A percentile compares a stretch with the other conserved stretches of the same genome.
These are phyloP conservation scores for Podaxis rugospora DNA, from an alignment of 768 basidiomycete genomes.

Conservation along the genomic window DNA sequence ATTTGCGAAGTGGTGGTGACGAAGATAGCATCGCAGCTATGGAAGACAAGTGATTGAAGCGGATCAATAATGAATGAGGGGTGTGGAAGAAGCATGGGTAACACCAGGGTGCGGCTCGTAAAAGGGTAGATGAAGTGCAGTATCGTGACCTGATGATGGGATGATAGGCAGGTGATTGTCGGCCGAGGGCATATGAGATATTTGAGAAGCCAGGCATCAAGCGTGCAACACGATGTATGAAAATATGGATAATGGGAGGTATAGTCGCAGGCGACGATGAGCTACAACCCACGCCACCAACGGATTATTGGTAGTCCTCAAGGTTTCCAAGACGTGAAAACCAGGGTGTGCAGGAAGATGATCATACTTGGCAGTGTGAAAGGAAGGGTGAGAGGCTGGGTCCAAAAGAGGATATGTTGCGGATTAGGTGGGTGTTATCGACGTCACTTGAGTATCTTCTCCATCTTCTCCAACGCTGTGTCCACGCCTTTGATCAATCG, in stretches of 20 bases:
- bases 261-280: not conserved
- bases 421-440: not conserved
- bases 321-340: not conserved
- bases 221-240: not conserved
- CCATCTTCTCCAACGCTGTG: conserved; percentile 62
- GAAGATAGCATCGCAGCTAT: not conserved
- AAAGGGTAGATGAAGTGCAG: not conserved
- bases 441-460: conserved; percentile 41
- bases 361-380: not conserved
- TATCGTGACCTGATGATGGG: not conserved
- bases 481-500: conserved; percentile 60
- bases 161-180: not conserved
- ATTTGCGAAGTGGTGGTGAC: not conserved
- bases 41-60: not conserved
- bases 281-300: not conserved
- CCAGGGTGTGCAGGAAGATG: not conserved
- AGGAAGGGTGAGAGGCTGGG: not conserved
- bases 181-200: not conserved
- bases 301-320: not conserved
- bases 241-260: not conserved
- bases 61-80: not conserved
- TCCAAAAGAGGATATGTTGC: not conserved
- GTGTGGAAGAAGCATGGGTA: not conserved
- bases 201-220: not conserved
- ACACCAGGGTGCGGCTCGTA: too few species aligned